Evolutionary conservation across 352 stramenopile genomes (phyloP).

Genomic region (Plasmopara muralis): DNA sequence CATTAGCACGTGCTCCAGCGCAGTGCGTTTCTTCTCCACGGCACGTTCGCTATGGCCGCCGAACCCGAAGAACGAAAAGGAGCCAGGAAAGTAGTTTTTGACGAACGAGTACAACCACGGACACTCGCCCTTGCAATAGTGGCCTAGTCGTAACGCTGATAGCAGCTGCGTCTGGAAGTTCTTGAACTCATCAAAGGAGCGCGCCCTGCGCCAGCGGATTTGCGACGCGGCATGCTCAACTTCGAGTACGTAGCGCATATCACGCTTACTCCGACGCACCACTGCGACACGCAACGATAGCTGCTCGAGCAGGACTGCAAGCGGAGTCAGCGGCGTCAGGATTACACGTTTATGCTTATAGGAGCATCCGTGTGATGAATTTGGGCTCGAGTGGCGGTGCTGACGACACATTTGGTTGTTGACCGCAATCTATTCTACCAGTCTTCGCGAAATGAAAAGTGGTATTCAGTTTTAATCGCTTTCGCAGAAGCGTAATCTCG

Average conservation of each 20-base stretch:
- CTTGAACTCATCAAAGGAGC: constrained; percentile 5
- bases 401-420: background rate
- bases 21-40: constrained; percentile 1
- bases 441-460: too few relatives aligned
- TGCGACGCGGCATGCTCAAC: constrained; percentile 2
- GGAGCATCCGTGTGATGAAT: background rate
- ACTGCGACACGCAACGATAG: background rate
- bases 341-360: background rate
- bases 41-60: background rate
- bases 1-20: constrained; percentile 1
- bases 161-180: background rate
- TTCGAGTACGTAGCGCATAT: constrained; percentile 1
- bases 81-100: constrained; percentile 2
- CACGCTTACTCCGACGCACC: constrained; percentile 1
- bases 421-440: too few relatives aligned
- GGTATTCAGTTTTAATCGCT: too few relatives aligned
- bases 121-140: constrained; percentile 1
- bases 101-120: constrained; percentile 1
- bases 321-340: background rate
- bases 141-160: background rate
- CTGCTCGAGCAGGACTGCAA: background rate
- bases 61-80: background rate
- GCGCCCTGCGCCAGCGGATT: background rate
- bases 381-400: background rate
- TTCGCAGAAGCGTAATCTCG: too few relatives aligned